Percentiles rank a stretch among this genome's conserved stretches.
These are phyloP conservation scores for Bolboschoenus planiculmis DNA, from an alignment of 176 grass and related monocot species.

Conservation along the genomic window DNA sequence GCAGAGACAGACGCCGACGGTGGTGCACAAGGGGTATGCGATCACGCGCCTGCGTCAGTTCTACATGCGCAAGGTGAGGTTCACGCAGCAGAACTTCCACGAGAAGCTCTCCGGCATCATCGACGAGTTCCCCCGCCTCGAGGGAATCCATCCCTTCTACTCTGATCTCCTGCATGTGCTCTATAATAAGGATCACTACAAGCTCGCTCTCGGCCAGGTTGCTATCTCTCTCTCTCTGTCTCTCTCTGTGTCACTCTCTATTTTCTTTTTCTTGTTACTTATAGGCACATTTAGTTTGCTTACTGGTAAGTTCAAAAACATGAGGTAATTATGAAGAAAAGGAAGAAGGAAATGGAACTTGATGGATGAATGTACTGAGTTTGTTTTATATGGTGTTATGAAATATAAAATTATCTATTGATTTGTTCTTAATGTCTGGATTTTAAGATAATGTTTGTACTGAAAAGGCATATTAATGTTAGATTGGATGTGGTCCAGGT, in stretches of 20 bases:
- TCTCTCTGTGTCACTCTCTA: not conserved
- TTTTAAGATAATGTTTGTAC: not conserved
- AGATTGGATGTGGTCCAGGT: no score
- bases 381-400: not conserved
- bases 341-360: not conserved
- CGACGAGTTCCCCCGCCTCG: constrained; percentile 40
- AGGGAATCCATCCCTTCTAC: constrained; percentile 41
- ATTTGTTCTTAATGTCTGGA: not conserved
- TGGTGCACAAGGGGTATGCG: constrained; percentile 45
- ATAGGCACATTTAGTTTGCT: not conserved
- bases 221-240: not conserved
- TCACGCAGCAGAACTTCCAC: constrained; percentile 42
- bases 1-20: constrained; percentile 40
- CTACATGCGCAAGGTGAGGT: constrained; percentile 47
- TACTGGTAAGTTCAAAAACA: not conserved
- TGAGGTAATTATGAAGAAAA: not conserved
- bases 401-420: not conserved
- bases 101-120: constrained; percentile 44
- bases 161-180: constrained; percentile 34
- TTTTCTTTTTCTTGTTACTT: not conserved
- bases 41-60: constrained; percentile 41
- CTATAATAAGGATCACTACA: constrained; percentile 51
- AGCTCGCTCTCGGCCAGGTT: constrained; percentile 43
- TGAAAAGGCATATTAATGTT: not conserved
- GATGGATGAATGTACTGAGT: not conserved